Percentiles rank a stretch among this genome's conserved stretches.
Evolutionary conservation across 208 protist species (phyloP).

Genomic region (Endotrypanum monterogeii): DNA sequence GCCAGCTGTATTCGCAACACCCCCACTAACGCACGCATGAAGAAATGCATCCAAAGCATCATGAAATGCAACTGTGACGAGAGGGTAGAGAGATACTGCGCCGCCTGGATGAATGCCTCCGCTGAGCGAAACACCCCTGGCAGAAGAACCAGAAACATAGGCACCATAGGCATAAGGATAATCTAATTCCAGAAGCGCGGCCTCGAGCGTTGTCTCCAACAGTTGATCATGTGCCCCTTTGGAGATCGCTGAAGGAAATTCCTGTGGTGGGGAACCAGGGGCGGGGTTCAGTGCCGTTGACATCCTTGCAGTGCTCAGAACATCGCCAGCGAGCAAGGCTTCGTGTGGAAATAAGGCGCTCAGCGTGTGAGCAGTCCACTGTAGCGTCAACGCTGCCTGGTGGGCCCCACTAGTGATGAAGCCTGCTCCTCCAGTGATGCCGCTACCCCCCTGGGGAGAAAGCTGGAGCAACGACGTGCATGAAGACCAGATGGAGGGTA

Average conservation of each 20-base stretch:
- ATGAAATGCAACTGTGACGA: background rate
- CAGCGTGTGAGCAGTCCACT: conserved; percentile 18
- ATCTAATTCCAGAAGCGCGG: conserved; percentile 12
- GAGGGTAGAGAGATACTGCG: background rate
- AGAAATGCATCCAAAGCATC: conserved; percentile 20
- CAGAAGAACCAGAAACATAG: background rate
- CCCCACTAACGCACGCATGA: background rate
- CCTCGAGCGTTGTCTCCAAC: conserved; percentile 15
- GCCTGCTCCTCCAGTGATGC: background rate
- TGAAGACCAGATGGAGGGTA: conserved; percentile 20
- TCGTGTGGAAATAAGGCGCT: conserved; percentile 8
- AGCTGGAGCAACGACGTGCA: conserved; percentile 14
- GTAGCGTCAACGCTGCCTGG: background rate
- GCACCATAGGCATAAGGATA: background rate
- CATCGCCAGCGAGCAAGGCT: background rate
- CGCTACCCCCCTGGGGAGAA: background rate
- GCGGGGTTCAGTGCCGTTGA: background rate
- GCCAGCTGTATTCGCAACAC: background rate
- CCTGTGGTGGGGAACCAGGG: background rate
- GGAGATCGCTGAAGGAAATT: background rate
- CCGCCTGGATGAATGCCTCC: background rate
- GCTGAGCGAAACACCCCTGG: background rate
- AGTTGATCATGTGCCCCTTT: background rate
- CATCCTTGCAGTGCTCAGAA: background rate
- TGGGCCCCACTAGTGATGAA: background rate